Percentiles rank a stretch among this genome's conserved stretches.
phyloP scores from a whole-genome alignment of 768 basidiomycete genomes.

The Amyloporia xantha region DNA sequence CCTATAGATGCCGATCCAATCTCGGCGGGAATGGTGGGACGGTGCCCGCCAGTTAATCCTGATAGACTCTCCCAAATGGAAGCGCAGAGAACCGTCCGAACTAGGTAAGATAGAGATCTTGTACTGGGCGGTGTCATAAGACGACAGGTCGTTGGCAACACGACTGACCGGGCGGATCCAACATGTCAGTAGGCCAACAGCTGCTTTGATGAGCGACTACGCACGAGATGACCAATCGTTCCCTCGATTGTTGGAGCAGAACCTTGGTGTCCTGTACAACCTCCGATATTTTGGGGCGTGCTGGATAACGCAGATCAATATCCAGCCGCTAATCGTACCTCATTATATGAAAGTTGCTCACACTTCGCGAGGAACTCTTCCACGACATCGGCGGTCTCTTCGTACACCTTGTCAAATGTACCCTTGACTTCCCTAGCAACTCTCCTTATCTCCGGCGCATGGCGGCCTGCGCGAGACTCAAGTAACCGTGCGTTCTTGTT shows the following conservation, averaged over 20 bases:
- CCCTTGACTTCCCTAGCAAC: constrained; percentile 90
- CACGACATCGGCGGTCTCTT: constrained; percentile 86
- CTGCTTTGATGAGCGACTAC: constrained; percentile 22
- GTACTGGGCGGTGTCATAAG: constrained; percentile 79
- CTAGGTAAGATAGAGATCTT: constrained; percentile 54
- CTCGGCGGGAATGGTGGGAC: constrained; percentile 74
- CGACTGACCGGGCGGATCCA: constrained; percentile 39
- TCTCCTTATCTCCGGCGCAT: constrained; percentile 76
- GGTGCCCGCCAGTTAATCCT: constrained; percentile 85
- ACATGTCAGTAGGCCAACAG: background rate
- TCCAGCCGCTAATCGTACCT: no score
- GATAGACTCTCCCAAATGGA: constrained; percentile 90
- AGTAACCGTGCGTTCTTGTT: constrained; percentile 72
- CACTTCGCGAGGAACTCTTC: constrained; percentile 93
- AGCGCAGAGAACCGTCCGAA: constrained; percentile 47
- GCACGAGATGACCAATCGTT: constrained; percentile 88
- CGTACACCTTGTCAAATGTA: constrained; percentile 92
- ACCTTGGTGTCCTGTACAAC: constrained; percentile 92
- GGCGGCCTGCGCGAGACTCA: constrained; percentile 69
- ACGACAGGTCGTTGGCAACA: constrained; percentile 73
- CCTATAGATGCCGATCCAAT: constrained; percentile 94
- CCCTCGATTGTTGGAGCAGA: constrained; percentile 83
- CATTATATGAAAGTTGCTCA: constrained; percentile 39
- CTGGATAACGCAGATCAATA: constrained; percentile 31
- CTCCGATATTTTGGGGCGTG: constrained; percentile 81